phyloP scores from a whole-genome alignment of 176 grass and related monocot genomes.

The Carex pumila region DNA sequence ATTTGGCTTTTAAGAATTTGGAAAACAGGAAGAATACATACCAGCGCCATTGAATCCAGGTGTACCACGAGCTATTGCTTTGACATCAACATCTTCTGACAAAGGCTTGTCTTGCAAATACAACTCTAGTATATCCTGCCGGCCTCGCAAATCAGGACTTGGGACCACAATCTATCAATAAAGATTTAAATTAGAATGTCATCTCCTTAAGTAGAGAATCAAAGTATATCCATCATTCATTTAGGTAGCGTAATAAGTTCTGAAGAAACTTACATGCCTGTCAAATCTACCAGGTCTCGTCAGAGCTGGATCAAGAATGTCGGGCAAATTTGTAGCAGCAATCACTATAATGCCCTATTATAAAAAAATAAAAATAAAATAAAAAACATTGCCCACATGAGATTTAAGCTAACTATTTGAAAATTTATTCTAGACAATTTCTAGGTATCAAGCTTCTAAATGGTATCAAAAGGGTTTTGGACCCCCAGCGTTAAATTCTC shows the following conservation, averaged over 20 bases:
- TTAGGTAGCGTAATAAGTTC: not conserved
- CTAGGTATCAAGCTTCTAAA: not conserved
- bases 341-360: conserved; percentile 94
- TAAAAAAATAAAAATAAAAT: not conserved
- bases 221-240: not conserved
- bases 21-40: conserved; percentile 22
- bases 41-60: conserved; percentile 98
- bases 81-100: conserved; percentile 69
- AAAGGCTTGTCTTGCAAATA: conserved; percentile 97
- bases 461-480: not conserved
- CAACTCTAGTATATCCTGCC: conserved; percentile 92
- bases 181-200: conserved; percentile 8
- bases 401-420: not conserved
- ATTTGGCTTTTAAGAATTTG: not conserved
- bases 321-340: conserved; percentile 95
- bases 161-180: conserved; percentile 89
- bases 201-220: not conserved
- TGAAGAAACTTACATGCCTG: conserved; percentile 82
- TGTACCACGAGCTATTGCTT: conserved; percentile 80
- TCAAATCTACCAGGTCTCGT: conserved; percentile 99
- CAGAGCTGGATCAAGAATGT: conserved; percentile 98
- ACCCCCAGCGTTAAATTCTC: not conserved
- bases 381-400: not conserved
- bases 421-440: not conserved
- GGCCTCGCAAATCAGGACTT: conserved; percentile 76